Evolutionary conservation across 257 asterid species (phyloP).

Genomic region (Datura wrightii): DNA sequence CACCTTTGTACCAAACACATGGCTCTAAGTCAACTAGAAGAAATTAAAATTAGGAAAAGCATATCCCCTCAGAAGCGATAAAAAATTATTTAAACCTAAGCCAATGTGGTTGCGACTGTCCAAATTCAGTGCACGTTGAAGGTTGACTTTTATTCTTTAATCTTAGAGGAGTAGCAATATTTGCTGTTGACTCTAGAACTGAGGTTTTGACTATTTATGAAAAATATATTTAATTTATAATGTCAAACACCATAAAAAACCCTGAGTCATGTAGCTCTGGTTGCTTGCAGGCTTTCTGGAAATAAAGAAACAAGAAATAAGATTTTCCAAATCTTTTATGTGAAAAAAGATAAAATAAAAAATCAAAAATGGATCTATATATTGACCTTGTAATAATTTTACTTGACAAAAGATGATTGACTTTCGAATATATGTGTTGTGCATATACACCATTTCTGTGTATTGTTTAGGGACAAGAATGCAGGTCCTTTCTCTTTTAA

Average conservation of each 20-base stretch:
- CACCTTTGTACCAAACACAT: too few species aligned
- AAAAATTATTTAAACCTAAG: neutral
- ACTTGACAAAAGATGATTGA: constrained; percentile 20
- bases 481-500: neutral
- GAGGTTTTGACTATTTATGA: neutral
- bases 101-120: neutral
- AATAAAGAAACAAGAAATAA: constrained; percentile 22
- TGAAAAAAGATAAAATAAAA: neutral
- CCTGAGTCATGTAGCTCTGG: neutral
- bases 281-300: constrained; percentile 11
- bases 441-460: neutral
- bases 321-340: neutral
- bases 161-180: neutral
- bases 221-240: neutral
- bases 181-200: neutral
- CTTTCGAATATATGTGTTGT: neutral
- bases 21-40: neutral
- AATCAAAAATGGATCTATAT: neutral
- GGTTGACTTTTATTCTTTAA: constrained; percentile 31
- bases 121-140: constrained; percentile 21
- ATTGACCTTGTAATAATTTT: constrained; percentile 12
- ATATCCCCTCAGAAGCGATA: too few species aligned
- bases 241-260: neutral
- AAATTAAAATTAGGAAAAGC: neutral
- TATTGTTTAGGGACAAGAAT: neutral